Evolutionary conservation across 306 rosid genomes (phyloP).

Genomic region (Trifolium repens): DNA sequence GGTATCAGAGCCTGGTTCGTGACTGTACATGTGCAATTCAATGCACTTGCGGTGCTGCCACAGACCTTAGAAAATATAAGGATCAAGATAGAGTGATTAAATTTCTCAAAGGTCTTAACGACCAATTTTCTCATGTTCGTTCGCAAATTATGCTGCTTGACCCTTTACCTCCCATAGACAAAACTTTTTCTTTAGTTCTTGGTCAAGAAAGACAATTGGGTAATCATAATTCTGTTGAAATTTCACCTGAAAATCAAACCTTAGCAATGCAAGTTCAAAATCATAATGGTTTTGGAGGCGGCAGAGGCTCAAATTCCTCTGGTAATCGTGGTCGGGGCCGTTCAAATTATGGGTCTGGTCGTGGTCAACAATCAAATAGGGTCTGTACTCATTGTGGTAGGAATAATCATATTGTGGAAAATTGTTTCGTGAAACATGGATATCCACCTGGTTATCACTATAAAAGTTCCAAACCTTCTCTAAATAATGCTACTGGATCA

Average conservation of each 20-base stretch:
- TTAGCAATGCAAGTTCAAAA: not conserved
- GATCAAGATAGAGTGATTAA: not conserved
- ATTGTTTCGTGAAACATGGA: not conserved
- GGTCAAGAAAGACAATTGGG: not conserved
- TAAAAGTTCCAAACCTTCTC: not conserved
- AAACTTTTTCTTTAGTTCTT: no score
- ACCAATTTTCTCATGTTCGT: not conserved
- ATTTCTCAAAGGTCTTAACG: not conserved
- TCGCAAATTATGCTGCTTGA: not conserved
- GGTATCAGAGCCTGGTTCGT: no score
- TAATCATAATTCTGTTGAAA: not conserved
- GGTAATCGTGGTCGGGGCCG: not conserved
- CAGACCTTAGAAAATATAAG: not conserved
- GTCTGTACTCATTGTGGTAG: not conserved
- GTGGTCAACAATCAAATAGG: not conserved
- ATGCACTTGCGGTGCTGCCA: not conserved
- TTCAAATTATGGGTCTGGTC: not conserved
- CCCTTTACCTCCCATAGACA: not conserved
- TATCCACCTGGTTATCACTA: not conserved
- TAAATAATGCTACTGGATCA: not conserved
- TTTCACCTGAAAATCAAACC: not conserved
- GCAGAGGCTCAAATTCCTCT: not conserved
- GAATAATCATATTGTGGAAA: not conserved
- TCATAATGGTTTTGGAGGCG: not conserved
- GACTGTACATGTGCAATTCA: not conserved